These are phyloP conservation scores for Sporisorium exsertum DNA, from an alignment of 1,284 basidiomycete species.

Conservation along the genomic window DNA sequence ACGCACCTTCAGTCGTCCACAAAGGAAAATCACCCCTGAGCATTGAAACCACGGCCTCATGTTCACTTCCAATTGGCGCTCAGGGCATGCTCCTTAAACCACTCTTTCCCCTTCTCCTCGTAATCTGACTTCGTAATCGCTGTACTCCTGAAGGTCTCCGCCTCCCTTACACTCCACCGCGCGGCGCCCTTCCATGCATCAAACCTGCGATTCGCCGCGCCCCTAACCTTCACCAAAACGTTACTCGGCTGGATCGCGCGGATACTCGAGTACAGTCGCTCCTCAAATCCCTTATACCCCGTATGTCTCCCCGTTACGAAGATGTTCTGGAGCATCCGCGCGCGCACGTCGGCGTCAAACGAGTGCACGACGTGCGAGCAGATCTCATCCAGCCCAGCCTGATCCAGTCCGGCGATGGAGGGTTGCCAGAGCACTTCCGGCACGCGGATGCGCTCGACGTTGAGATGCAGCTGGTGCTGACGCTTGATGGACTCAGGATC, in stretches of 20 bases:
- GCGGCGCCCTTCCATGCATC: conserved; percentile 97
- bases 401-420: conserved; percentile 91
- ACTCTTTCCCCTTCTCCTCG: conserved; percentile 89
- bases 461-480: conserved; percentile 83
- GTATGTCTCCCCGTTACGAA: conserved; percentile 88
- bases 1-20: neutral
- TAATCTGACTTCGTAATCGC: conserved; percentile 83
- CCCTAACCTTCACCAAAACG: conserved; percentile 55
- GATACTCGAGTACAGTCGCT: conserved; percentile 77
- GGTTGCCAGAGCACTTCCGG: conserved; percentile 96
- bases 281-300: conserved; percentile 78
- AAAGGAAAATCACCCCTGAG: neutral
- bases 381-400: conserved; percentile 91
- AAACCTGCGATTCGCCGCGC: conserved; percentile 77
- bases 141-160: conserved; percentile 69
- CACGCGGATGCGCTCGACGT: conserved; percentile 91
- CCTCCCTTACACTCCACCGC: conserved; percentile 75
- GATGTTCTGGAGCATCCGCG: conserved; percentile 82
- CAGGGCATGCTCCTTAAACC: conserved; percentile 72
- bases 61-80: conserved; percentile 40
- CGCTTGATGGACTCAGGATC: conserved; percentile 74
- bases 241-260: conserved; percentile 52
- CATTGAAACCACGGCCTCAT: neutral
- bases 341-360: conserved; percentile 77
- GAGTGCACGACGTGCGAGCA: conserved; percentile 85